Evolutionary conservation across 2,329 filamentous ascomycete genomes (phyloP).

Genomic region (Colletotrichum tropicale): DNA sequence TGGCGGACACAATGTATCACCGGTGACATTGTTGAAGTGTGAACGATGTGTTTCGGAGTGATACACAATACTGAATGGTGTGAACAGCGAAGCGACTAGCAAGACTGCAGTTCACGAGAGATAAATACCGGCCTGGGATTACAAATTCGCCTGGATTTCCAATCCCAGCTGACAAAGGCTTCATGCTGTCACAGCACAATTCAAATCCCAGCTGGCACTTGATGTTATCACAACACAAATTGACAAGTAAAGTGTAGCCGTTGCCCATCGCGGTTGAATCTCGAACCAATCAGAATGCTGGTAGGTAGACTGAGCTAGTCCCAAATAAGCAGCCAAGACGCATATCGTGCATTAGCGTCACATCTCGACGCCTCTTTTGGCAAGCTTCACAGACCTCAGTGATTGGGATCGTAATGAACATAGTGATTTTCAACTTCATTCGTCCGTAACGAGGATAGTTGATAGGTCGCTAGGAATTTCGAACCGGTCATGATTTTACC

Average conservation of each 20-base stretch:
- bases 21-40: background rate
- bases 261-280: background rate
- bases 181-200: accelerated
- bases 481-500: accelerated
- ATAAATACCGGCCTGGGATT: background rate
- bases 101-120: background rate
- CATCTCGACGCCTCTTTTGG: background rate
- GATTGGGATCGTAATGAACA: accelerated
- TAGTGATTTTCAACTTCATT: background rate
- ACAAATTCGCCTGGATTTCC: background rate
- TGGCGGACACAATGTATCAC: background rate
- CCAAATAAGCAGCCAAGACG: background rate
- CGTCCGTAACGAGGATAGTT: background rate
- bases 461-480: background rate
- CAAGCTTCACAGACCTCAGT: background rate
- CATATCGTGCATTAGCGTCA: background rate
- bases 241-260: background rate
- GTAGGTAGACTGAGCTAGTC: accelerated
- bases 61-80: background rate
- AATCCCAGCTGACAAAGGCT: background rate
- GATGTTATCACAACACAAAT: background rate
- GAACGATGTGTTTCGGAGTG: background rate
- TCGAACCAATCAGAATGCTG: background rate
- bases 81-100: accelerated
- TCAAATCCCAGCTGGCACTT: background rate